Base-by-base conservation (phyloP, 2,329 filamentous ascomycete species). In the Fusarium fujikuroi region DNA sequence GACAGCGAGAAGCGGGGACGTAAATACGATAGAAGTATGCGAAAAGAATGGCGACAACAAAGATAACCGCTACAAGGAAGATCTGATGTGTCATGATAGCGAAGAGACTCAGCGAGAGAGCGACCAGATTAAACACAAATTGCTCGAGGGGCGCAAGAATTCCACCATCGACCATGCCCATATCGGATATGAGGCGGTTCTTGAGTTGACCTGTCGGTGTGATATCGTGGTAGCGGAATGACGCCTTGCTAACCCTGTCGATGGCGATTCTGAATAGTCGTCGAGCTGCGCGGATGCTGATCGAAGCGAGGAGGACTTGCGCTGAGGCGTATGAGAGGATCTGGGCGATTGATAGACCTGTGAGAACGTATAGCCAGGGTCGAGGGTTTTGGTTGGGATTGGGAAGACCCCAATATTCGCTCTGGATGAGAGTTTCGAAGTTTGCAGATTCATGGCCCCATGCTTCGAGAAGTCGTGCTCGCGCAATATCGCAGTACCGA, bases 161-260 rank as follows among this genome's bases (percentile, higher is more conserved):
- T n/a, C 93, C 92, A 2, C 95, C 95, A 77, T 98, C 95, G 1
- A 97, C 89, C 56, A 94, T 95, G 34, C 93, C 93, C 82, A 97
- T 96, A 77, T 98, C 95, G 3, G 93, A 94, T 0, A 95, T 97
- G 68, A 98, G 87, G 12, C 95, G 90, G 80, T 98, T 98, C 93
- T 97, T 97, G 69, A 98, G 85, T 52, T 95, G 90, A 0, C 95
- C 95, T 1, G 97, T 91, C 0, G 95, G 95, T 0, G 95, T 97
- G 8, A 94, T 90, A 79, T 98, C 95, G 83, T 97, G 96, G 81
- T 95, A 98, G 2, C 94, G 90, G 83, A 98, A 97, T 0, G 92
- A 95, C 0, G 95, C 93, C 76, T 91, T 89, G 78, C 92, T 92
- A 56, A 97, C 93, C 58, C 88, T 89, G 4, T 87, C 84, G 82